phyloP scores from a whole-genome alignment of 345 rosid species.

The Viola odorata region DNA sequence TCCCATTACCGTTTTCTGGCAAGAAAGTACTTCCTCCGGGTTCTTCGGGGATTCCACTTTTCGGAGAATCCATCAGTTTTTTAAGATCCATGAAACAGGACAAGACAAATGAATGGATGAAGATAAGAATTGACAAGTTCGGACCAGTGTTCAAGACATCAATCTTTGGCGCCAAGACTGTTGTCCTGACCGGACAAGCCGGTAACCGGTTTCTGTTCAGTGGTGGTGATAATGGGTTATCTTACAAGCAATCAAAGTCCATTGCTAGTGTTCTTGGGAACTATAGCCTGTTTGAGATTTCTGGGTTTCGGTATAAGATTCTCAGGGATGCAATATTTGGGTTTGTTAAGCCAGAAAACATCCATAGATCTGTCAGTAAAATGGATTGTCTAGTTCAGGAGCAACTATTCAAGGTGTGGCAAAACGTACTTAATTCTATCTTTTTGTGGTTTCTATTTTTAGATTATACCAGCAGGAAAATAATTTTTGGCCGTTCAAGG shows the following conservation, averaged over 20 bases:
- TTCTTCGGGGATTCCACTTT: constrained; percentile 1
- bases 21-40: constrained; percentile 8
- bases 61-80: constrained; percentile 7
- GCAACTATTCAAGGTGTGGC: constrained; percentile 1
- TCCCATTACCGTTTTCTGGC: background rate
- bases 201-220: constrained; percentile 2
- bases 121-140: background rate
- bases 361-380: background rate
- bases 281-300: constrained; percentile 1
- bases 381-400: constrained; percentile 2
- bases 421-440: background rate
- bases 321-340: background rate
- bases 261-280: background rate
- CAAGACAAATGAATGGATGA: constrained; percentile 2
- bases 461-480: no score
- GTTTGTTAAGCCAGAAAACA: constrained; percentile 1
- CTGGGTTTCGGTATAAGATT: background rate
- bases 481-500: no score
- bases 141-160: constrained; percentile 5
- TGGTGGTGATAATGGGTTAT: constrained; percentile 1
- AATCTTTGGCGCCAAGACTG: constrained; percentile 6
- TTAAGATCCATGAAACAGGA: background rate
- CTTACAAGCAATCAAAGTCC: background rate
- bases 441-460: background rate
- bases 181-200: constrained; percentile 5